Evolutionary conservation across 2,329 filamentous ascomycete genomes (phyloP).

Genomic region (Emergomyces orientalis): DNA sequence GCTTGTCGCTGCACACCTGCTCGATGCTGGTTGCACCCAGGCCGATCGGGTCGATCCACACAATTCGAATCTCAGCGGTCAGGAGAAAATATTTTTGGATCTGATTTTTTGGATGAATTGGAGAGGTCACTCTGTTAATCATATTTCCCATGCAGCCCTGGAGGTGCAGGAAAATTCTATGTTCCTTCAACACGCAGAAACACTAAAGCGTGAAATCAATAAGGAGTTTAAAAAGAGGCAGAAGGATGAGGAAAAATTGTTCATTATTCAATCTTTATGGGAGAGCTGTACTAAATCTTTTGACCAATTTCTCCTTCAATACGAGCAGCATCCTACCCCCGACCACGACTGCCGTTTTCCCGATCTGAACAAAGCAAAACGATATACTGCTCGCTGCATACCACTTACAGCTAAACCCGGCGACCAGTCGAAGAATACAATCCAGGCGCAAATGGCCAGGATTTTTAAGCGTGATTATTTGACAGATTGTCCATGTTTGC

Average conservation of each 20-base stretch:
- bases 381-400: not conserved
- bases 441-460: not conserved
- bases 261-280: constrained; percentile 19
- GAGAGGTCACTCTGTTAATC: constrained; percentile 21
- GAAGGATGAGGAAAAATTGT: constrained; percentile 14
- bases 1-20: constrained; percentile 29
- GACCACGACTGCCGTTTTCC: not conserved
- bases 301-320: constrained; percentile 22
- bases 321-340: not conserved
- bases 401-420: not conserved
- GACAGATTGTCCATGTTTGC: not conserved
- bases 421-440: not conserved
- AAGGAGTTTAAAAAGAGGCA: constrained; percentile 10
- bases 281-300: constrained; percentile 19
- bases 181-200: not conserved
- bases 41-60: constrained; percentile 20
- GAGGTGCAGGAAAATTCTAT: too few species aligned
- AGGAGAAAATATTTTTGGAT: constrained; percentile 23
- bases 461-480: not conserved
- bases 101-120: constrained; percentile 22
- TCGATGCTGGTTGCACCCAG: constrained; percentile 29
- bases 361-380: not conserved
- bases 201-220: constrained; percentile 5
- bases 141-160: not conserved
- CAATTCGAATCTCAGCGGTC: constrained; percentile 10